Percentiles rank a stretch among this genome's conserved stretches.
Evolutionary conservation across 2,329 filamentous ascomycete genomes (phyloP).

Genomic region (Madurella mycetomatis): DNA sequence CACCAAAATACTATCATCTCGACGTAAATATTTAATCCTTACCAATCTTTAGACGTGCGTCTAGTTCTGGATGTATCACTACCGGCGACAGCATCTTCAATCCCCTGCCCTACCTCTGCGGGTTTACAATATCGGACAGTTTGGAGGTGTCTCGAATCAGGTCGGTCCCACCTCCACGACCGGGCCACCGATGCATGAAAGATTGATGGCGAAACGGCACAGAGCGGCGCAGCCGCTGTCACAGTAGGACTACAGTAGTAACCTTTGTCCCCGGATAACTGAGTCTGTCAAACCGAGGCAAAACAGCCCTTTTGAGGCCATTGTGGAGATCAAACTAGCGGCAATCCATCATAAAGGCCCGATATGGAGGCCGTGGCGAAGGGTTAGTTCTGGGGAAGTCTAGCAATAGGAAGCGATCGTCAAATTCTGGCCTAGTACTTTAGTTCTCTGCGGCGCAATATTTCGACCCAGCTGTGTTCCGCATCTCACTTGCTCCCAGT

Average conservation of each 20-base stretch:
- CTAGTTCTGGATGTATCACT: too few species aligned
- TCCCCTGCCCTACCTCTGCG: too few species aligned
- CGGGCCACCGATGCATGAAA: background rate
- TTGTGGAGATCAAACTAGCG: constrained; percentile 7
- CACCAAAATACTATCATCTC: too few species aligned
- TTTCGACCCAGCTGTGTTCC: background rate
- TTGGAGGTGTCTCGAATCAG: background rate
- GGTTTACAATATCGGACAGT: background rate
- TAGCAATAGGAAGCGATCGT: background rate
- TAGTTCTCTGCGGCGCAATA: background rate
- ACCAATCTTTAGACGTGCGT: too few species aligned
- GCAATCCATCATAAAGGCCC: background rate
- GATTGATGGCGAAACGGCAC: background rate
- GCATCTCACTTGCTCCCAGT: background rate
- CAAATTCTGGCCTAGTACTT: constrained; percentile 1
- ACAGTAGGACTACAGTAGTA: background rate
- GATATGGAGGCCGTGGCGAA: background rate
- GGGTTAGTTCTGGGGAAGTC: background rate
- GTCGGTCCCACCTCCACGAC: background rate
- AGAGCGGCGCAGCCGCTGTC: background rate
- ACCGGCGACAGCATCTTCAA: too few species aligned
- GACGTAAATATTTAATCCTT: too few species aligned
- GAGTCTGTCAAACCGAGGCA: constrained; percentile 1
- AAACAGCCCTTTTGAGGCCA: background rate
- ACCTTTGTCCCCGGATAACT: background rate